phyloP scores from a whole-genome alignment of 1,284 basidiomycete species.

The Trametes polyzona region DNA sequence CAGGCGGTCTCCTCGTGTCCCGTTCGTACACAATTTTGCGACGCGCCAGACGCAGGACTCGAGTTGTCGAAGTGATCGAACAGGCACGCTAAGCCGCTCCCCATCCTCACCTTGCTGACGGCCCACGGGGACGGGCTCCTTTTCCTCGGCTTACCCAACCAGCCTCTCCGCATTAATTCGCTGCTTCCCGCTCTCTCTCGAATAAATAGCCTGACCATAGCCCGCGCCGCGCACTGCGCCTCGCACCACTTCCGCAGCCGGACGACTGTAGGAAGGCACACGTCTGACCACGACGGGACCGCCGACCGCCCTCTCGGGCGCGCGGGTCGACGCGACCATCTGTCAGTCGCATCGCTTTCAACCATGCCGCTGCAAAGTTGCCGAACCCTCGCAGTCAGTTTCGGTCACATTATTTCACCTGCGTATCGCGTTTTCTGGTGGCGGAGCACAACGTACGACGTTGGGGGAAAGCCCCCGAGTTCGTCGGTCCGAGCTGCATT shows the following conservation, averaged over 20 bases:
- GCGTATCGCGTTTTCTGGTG: no score
- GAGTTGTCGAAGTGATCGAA: slow-evolving; percentile 8
- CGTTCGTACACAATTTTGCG: background rate
- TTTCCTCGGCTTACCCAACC: background rate
- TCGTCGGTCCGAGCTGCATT: background rate
- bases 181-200: no score
- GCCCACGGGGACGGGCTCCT: background rate
- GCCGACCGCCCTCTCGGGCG: background rate
- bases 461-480: background rate
- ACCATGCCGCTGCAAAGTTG: background rate
- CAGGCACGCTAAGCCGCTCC: background rate
- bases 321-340: slow-evolving; percentile 2
- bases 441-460: no score
- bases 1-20: slow-evolving; percentile 22
- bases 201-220: background rate
- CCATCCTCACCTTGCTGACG: background rate
- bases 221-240: background rate
- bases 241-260: slow-evolving; percentile 1
- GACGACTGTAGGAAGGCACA: background rate
- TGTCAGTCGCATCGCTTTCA: background rate
- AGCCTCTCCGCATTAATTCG: background rate
- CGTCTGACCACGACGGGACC: slow-evolving; percentile 9
- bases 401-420: no score
- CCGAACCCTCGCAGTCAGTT: background rate
- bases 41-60: no score